Conservation (phyloP, 805 yeast genomes). For the Nakazawaea wickerhamii region DNA sequence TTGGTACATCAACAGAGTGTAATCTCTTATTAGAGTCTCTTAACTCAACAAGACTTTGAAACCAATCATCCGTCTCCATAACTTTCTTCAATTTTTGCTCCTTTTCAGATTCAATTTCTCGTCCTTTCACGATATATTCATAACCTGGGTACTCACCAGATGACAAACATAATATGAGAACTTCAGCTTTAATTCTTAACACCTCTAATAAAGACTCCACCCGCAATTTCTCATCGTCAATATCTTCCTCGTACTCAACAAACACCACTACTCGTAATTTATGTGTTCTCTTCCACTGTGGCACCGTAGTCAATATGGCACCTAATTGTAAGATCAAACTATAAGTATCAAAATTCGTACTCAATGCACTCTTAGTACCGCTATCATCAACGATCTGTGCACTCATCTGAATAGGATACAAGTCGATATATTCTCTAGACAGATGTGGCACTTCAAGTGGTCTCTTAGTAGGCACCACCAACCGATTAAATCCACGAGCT, state of each 20-base stretch:
- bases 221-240: conserved; percentile 62
- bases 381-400: conserved; percentile 64
- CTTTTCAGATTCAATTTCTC: conserved; percentile 27
- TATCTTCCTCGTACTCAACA: conserved; percentile 72
- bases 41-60: conserved; percentile 63
- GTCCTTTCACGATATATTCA: conserved; percentile 74
- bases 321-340: conserved; percentile 91
- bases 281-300: conserved; percentile 83
- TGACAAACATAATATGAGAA: conserved; percentile 67
- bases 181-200: conserved; percentile 79
- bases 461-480: conserved; percentile 55
- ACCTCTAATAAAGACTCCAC: conserved; percentile 60
- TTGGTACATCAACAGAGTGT: conserved; percentile 2
- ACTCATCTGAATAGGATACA: conserved; percentile 97
- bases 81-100: conserved; percentile 43
- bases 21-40: conserved; percentile 35
- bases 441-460: conserved; percentile 25
- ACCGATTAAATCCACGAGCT: conserved; percentile 75
- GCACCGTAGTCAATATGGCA: conserved; percentile 87
- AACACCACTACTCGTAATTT: conserved; percentile 77
- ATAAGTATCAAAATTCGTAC: conserved; percentile 94
- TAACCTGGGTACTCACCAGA: conserved; percentile 55
- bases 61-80: conserved; percentile 75
- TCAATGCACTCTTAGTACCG: conserved; percentile 60
- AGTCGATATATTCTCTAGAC: conserved; percentile 60